Evolutionary conservation across 495 filamentous ascomycete genomes (phyloP), one percentile per base, ranked within the genome.

Genomic region (Penicillium diatomitis): DNA sequence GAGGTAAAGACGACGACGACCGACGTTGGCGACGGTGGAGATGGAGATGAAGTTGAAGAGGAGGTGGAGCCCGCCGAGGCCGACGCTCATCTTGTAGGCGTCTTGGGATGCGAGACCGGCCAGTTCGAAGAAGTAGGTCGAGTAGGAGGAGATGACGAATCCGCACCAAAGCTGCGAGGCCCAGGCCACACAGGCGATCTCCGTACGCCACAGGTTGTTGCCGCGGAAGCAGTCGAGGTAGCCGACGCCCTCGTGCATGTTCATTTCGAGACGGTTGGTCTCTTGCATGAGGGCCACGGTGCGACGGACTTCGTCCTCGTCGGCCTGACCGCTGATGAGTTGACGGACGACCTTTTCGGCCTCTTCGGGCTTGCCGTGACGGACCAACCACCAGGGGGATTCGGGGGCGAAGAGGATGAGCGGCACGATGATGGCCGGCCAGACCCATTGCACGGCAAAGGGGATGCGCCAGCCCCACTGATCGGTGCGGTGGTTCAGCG

Each of bases 381-480:
- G 77, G 38, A 88, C 82, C 4, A 87, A 77, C 85, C 85, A 88
- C 84, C 83, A 88, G 0, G 86, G 86, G 2, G 74, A 80, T 61
- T 90, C 86, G 3, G 86, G 86, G 0, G 82, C 82, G 11, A 85
- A 76, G 43, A 69, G 70, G 52, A 86, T 78, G n/a, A 80, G 81
- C 38, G 85, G 69, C 39, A 83, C 73, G n/a, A 90, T 70, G 3
- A 84, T 84, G 2, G 82, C 61, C 0, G 84, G 83, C 83, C 84
- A 88, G 73, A 88, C 82, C 85, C 86, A 90, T 66, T 90, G 86
- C 3, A 87, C 59, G 2, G 76, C 79, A 53, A 84, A 87, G 0
- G 81, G 80, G 41, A 80, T 77, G 10, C 79, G 72, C 57, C 83
- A 84, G 2, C 77, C 71, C 81, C 81, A 84, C 53, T 82, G 57